Base-by-base conservation (phyloP, 2,329 filamentous ascomycete genomes). In the Colletotrichum australisinense region DNA sequence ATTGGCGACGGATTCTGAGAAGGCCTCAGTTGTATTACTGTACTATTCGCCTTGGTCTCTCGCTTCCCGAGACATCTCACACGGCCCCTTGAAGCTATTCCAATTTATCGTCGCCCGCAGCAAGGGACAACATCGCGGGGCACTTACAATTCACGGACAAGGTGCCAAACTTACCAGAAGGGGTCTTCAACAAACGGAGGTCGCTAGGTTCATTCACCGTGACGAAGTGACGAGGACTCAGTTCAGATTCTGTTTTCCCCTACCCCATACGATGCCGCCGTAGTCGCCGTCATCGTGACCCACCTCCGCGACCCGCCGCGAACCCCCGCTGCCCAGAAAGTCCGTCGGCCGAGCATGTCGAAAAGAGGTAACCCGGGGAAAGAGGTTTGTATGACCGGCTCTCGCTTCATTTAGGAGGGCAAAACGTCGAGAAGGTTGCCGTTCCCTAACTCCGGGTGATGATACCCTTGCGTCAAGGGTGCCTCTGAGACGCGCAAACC, bases 81-180 rank as follows among this genome's bases (percentile, higher is more conserved):
- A 63, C 53, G 35, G 60, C 56, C 70, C 70, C 66, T 63, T 69
- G 66, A 69, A 30, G 66, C 49, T 35, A 64, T 72, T 65, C 12
- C 70, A 73, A 73, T 73, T 56, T 70, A 60, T 65, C 38, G 42
- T 24, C 7, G 59, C 42, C 30, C 26, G 59, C 67, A 67, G 38
- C 59, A 52, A 70, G 59, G 65, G 24, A 69, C 52, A 52, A 42
- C 30, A 22, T 19, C 30, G 46, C 58, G 38, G 63, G 19, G n/a
- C n/a, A 59, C 58, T 38, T 19, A 12, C 9, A 35, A 4, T 11
- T 35, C 4, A 30, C 16, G 52, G 57, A 38, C 58, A 52, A 11
- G 7, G 14, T 53, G 12, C 46, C 28, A 22, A 2, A 14, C 11
- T 12, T 53, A 24, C 32, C 28, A 6, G 28, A 53, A 24, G 60